These are phyloP conservation scores for Ambrosiella beaveri DNA, from an alignment of 2,329 filamentous ascomycete species.

Conservation along the genomic window DNA sequence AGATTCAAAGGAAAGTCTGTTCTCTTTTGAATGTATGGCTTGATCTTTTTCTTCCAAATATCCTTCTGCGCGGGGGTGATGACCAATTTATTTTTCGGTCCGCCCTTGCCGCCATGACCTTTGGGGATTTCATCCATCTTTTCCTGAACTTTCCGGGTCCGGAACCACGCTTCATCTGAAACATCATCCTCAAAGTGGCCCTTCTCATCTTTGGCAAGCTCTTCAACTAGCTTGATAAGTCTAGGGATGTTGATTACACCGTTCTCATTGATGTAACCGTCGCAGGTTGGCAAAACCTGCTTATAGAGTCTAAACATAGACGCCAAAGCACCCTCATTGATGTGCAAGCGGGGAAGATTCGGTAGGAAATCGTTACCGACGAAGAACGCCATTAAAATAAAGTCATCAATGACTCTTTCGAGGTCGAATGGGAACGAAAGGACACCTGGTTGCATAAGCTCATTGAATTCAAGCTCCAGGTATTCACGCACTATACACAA, in stretches of 20 bases:
- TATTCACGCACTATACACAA: slow-evolving; percentile 96
- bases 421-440: slow-evolving; percentile 74
- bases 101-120: slow-evolving; percentile 4
- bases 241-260: slow-evolving; percentile 80
- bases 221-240: slow-evolving; percentile 59
- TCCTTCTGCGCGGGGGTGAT: slow-evolving; percentile 68
- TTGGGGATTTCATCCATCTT: slow-evolving; percentile 41
- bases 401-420: slow-evolving; percentile 95
- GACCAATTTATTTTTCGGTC: slow-evolving; percentile 39
- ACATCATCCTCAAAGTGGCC: slow-evolving; percentile 87
- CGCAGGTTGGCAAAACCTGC: slow-evolving; percentile 64
- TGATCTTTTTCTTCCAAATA: slow-evolving; percentile 63
- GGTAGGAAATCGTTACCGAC: slow-evolving; percentile 98
- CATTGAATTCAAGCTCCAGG: slow-evolving; percentile 89
- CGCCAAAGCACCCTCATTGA: slow-evolving; percentile 91
- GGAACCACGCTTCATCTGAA: slow-evolving; percentile 80
- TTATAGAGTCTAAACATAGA: slow-evolving; percentile 98
- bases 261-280: slow-evolving; percentile 91
- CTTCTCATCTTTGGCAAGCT: slow-evolving; percentile 75
- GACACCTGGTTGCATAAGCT: slow-evolving; percentile 56
- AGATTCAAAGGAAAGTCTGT: slow-evolving; percentile 52
- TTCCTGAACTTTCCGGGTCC: slow-evolving; percentile 32
- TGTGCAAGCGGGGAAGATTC: slow-evolving; percentile 88
- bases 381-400: slow-evolving; percentile 98
- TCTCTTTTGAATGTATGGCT: slow-evolving; percentile 62